These are phyloP conservation scores for Teratosphaeria gauchensis DNA, from an alignment of 2,329 filamentous ascomycete genomes.

Conservation along the genomic window DNA sequence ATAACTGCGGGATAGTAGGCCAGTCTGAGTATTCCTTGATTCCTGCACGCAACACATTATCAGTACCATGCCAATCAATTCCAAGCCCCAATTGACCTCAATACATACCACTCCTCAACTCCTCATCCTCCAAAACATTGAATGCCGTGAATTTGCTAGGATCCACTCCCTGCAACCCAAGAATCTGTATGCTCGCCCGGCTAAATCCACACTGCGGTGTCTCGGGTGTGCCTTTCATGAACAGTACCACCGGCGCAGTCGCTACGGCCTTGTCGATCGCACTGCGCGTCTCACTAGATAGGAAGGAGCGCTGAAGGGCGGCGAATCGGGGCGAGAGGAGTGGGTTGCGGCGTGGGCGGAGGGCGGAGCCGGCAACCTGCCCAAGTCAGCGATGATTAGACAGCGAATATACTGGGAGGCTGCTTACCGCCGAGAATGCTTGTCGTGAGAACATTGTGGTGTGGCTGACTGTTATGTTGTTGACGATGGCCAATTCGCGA, in stretches of 20 bases:
- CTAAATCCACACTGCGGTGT: slow-evolving; percentile 96
- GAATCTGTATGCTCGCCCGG: slow-evolving; percentile 84
- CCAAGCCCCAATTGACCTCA: background rate
- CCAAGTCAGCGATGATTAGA: background rate
- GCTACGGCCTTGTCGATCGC: slow-evolving; percentile 86
- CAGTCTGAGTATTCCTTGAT: slow-evolving; percentile 99
- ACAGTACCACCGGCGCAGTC: slow-evolving; percentile 86
- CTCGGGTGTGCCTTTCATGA: slow-evolving; percentile 99
- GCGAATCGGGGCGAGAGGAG: slow-evolving; percentile 36
- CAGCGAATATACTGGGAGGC: background rate
- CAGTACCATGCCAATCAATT: background rate
- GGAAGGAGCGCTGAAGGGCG: slow-evolving; percentile 49
- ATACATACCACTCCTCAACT: slow-evolving; percentile 64
- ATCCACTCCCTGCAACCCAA: slow-evolving; percentile 90
- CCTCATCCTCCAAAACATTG: slow-evolving; percentile 88
- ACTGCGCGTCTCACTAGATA: slow-evolving; percentile 68
- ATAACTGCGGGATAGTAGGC: slow-evolving; percentile 96
- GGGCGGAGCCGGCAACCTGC: slow-evolving; percentile 39
- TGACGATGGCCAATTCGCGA: background rate
- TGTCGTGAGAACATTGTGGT: slow-evolving; percentile 22
- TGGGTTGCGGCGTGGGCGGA: slow-evolving; percentile 32
- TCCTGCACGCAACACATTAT: slow-evolving; percentile 42
- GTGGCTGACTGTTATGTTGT: background rate
- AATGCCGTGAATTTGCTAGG: slow-evolving; percentile 95
- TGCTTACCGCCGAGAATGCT: slow-evolving; percentile 18